A percentile compares a stretch with the other conserved stretches of the same genome.
These are phyloP conservation scores for Triadica sebifera DNA, from an alignment of 345 rosid genomes.

Conservation along the genomic window DNA sequence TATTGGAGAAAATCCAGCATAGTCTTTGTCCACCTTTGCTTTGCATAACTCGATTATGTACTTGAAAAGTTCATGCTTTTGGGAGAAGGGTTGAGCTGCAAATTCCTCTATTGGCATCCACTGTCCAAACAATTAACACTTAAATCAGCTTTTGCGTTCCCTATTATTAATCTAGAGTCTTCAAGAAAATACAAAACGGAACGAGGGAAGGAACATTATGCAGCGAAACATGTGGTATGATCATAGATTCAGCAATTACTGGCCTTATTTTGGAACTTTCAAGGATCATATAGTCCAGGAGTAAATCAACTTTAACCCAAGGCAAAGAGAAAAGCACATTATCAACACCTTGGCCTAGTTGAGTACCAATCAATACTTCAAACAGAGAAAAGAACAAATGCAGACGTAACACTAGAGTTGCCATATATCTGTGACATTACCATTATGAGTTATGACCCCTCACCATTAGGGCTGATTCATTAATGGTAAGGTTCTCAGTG, in stretches of 20 bases:
- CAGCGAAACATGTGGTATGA: not conserved
- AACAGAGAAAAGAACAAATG: not conserved
- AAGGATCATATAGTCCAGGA: not conserved
- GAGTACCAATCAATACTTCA: not conserved
- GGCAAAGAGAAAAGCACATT: not conserved
- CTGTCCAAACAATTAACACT: conserved; percentile 28
- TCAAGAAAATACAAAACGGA: not conserved
- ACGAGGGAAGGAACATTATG: not conserved
- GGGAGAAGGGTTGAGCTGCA: conserved; percentile 61
- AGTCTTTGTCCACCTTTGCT: conserved; percentile 44
- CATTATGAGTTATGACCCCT: not conserved
- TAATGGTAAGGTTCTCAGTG: not conserved
- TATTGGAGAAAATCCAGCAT: conserved; percentile 47
- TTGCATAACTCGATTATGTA: conserved; percentile 44
- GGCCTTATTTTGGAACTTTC: not conserved
- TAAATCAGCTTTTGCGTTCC: not conserved
- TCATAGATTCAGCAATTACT: not conserved
- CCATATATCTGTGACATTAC: not conserved
- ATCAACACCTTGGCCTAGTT: not conserved
- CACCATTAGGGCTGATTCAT: not conserved
- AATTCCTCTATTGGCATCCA: conserved; percentile 80
- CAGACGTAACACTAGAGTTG: not conserved
- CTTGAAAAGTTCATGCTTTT: conserved; percentile 48
- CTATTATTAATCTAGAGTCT: not conserved
- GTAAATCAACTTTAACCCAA: not conserved